Percentiles rank a stretch among this genome's conserved stretches.
These are phyloP conservation scores for Fusarium succisae DNA, from an alignment of 2,329 filamentous ascomycete species.

Conservation along the genomic window DNA sequence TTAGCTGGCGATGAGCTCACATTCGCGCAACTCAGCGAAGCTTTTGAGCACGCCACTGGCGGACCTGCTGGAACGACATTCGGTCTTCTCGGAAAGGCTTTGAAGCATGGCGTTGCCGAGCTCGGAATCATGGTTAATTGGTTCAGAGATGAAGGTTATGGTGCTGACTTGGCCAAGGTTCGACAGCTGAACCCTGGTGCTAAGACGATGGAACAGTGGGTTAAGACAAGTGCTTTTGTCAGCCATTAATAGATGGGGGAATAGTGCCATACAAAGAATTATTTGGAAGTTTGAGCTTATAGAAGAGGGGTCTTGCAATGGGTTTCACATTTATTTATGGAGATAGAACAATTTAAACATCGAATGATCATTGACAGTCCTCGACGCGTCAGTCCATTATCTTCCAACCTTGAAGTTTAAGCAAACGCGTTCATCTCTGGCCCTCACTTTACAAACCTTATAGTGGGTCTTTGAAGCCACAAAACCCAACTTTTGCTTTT, in stretches of 20 bases:
- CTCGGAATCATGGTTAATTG: constrained; percentile 26
- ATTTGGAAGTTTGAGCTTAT: not conserved
- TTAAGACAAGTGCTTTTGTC: constrained; percentile 16
- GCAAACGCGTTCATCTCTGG: too few species aligned
- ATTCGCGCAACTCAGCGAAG: constrained; percentile 13
- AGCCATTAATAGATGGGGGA: not conserved
- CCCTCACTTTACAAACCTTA: too few species aligned
- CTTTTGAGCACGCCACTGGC: constrained; percentile 9
- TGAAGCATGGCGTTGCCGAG: constrained; percentile 16
- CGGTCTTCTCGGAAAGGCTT: constrained; percentile 13
- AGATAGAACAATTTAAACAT: not conserved
- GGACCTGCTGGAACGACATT: constrained; percentile 12
- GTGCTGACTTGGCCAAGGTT: constrained; percentile 11
- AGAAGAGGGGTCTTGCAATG: not conserved
- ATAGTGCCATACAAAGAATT: not conserved
- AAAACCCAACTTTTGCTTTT: not conserved
- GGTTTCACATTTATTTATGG: not conserved
- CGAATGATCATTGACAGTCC: not conserved
- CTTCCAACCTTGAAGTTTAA: not conserved
- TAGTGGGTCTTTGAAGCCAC: not conserved
- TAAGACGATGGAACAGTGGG: constrained; percentile 24
- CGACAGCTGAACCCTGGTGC: constrained; percentile 15
- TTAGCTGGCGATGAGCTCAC: constrained; percentile 23
- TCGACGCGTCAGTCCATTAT: accelerated
- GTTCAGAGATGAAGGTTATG: constrained; percentile 29